These are phyloP conservation scores for Trypanosomatidae sp. DNA, from an alignment of 208 protist genomes.

Conservation along the genomic window DNA sequence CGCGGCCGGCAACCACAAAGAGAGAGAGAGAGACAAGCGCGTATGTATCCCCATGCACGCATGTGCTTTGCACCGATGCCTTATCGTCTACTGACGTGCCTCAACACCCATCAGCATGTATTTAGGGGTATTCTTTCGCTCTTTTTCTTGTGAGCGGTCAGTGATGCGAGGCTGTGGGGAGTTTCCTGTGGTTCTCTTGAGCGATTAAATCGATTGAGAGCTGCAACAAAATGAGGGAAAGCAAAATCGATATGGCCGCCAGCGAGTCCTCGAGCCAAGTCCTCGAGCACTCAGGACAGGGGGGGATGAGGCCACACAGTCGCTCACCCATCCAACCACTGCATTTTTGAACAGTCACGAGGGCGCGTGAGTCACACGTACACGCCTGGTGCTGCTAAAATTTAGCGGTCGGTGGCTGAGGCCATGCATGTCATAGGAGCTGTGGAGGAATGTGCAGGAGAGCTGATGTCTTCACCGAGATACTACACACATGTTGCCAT, in stretches of 20 bases:
- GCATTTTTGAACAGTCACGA: neutral
- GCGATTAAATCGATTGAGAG: no score
- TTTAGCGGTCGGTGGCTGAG: neutral
- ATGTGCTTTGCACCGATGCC: neutral
- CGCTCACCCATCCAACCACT: neutral
- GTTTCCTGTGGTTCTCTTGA: no score
- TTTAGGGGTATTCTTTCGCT: neutral
- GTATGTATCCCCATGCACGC: neutral
- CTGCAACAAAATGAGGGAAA: neutral
- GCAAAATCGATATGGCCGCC: neutral
- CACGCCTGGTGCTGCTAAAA: neutral
- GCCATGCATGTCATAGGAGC: neutral
- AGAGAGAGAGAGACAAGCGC: neutral
- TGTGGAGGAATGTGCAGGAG: neutral
- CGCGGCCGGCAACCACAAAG: neutral
- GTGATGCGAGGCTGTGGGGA: no score
- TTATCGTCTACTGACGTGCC: neutral
- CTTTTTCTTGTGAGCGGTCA: no score
- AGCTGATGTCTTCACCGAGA: neutral
- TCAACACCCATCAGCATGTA: neutral
- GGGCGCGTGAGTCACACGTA: neutral
- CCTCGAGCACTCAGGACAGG: neutral
- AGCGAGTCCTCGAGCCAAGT: neutral
- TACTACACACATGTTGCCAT: neutral
- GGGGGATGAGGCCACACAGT: neutral